These are phyloP conservation scores for Aschersonia sp. DNA, from an alignment of 2,329 filamentous ascomycete species.

Conservation along the genomic window DNA sequence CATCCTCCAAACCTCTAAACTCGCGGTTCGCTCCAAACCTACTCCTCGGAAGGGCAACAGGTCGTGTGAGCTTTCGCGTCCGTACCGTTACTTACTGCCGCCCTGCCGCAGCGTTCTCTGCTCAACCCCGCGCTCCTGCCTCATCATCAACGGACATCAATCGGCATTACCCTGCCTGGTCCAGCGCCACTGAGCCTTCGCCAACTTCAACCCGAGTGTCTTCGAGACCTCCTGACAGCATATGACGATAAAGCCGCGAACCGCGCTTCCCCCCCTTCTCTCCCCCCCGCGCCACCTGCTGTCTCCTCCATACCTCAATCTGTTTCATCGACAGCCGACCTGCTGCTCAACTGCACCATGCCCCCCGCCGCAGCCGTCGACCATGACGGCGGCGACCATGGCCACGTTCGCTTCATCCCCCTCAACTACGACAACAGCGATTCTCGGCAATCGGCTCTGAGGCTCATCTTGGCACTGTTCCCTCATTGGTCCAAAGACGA, in stretches of 20 bases:
- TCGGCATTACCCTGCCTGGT: too few relatives aligned
- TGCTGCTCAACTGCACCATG: conserved; percentile 11
- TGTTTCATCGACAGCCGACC: background rate
- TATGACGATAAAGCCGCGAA: background rate
- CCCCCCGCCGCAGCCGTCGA: conserved; percentile 15
- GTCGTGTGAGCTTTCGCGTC: conserved; percentile 21
- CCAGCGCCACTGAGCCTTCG: too few relatives aligned
- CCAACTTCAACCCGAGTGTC: conserved; percentile 2
- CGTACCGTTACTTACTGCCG: background rate
- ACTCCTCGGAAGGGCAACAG: conserved; percentile 20
- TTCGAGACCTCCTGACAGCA: background rate
- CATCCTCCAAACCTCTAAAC: conserved; percentile 11
- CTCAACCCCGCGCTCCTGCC: too few relatives aligned
- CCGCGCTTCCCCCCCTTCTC: background rate
- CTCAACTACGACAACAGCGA: conserved; percentile 66
- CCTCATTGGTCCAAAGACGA: conserved; percentile 69
- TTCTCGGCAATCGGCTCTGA: conserved; percentile 63
- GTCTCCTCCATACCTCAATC: background rate
- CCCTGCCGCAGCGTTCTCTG: background rate
- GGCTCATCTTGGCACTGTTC: conserved; percentile 63
- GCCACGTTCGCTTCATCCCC: conserved; percentile 49
- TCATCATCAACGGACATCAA: too few relatives aligned
- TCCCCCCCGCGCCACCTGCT: background rate
- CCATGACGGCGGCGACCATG: conserved; percentile 16
- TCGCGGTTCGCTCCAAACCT: background rate